Evolutionary conservation across 495 filamentous ascomycete species (phyloP).

Genomic region (Apiosordaria backusii): DNA sequence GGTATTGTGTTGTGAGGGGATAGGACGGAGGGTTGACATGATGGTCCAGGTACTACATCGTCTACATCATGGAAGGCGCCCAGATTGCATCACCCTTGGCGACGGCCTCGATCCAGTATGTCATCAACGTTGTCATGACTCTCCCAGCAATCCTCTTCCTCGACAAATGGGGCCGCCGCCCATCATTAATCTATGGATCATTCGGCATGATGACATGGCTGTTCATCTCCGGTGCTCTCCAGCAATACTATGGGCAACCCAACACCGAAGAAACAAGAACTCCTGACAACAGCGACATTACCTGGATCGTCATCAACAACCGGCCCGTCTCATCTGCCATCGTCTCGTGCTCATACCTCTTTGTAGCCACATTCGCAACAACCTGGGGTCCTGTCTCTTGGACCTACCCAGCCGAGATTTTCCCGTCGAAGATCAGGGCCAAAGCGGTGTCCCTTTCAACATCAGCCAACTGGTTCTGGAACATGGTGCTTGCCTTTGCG

Average conservation of each 20-base stretch:
- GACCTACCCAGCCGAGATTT: slow-evolving; percentile 78
- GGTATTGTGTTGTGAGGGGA: background rate
- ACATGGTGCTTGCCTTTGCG: slow-evolving; percentile 61
- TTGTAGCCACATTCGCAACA: slow-evolving; percentile 70
- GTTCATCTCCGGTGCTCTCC: slow-evolving; percentile 66
- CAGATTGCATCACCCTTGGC: slow-evolving; percentile 62
- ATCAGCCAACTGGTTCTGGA: slow-evolving; percentile 69
- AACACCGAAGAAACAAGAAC: slow-evolving; percentile 40
- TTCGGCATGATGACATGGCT: slow-evolving; percentile 69
- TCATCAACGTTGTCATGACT: slow-evolving; percentile 64
- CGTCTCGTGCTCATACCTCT: slow-evolving; percentile 67
- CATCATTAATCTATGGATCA: slow-evolving; percentile 69
- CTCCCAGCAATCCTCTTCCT: slow-evolving; percentile 71
- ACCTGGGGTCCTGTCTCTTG: slow-evolving; percentile 79
- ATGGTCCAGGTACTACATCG: slow-evolving; percentile 61
- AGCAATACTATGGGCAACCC: slow-evolving; percentile 54
- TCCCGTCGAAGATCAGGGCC: slow-evolving; percentile 67
- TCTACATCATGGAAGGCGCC: slow-evolving; percentile 70
- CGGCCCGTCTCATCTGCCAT: slow-evolving; percentile 51
- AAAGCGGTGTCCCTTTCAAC: slow-evolving; percentile 64
- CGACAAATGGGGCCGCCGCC: slow-evolving; percentile 73
- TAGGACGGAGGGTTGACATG: background rate
- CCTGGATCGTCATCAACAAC: slow-evolving; percentile 56
- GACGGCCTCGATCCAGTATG: slow-evolving; percentile 72
- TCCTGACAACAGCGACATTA: slow-evolving; percentile 41